A percentile compares a stretch with the other conserved stretches of the same genome.
Conservation (phyloP, 805 yeast species). For the Pichia pseudocactophila region DNA sequence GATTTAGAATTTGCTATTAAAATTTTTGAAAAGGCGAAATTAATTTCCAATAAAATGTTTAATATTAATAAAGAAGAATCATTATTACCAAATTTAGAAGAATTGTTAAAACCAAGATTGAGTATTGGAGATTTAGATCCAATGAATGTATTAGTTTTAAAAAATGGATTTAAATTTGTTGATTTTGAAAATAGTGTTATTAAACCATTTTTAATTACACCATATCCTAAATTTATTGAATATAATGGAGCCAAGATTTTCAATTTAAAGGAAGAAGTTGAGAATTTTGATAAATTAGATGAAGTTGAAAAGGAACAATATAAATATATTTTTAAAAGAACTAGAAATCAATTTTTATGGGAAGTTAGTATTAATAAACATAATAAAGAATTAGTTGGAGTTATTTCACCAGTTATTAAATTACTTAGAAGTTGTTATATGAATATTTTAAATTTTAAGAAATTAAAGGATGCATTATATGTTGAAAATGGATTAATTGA, state of each 20-base stretch:
- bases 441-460: constrained; percentile 50
- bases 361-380: constrained; percentile 64
- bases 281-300: constrained; percentile 54
- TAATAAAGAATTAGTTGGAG: constrained; percentile 59
- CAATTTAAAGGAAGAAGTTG: constrained; percentile 65
- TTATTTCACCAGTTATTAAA: constrained; percentile 78
- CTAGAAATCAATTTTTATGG: constrained; percentile 88
- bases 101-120: constrained; percentile 64
- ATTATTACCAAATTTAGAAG: constrained; percentile 48
- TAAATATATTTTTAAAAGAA: constrained; percentile 77
- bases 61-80: constrained; percentile 37
- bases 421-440: constrained; percentile 56
- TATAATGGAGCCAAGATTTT: constrained; percentile 86
- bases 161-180: constrained; percentile 42
- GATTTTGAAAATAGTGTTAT: constrained; percentile 80
- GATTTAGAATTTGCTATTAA: constrained; percentile 40
- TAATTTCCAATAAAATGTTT: constrained; percentile 51
- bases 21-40: constrained; percentile 54
- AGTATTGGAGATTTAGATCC: constrained; percentile 85
- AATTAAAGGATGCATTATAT: constrained; percentile 49
- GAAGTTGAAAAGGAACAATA: constrained; percentile 73
- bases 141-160: constrained; percentile 60
- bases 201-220: constrained; percentile 73
- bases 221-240: constrained; percentile 74
- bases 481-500: constrained; percentile 62